phyloP scores from a whole-genome alignment of 202 grass and related monocot species.

The Hordeum pubiflorum region DNA sequence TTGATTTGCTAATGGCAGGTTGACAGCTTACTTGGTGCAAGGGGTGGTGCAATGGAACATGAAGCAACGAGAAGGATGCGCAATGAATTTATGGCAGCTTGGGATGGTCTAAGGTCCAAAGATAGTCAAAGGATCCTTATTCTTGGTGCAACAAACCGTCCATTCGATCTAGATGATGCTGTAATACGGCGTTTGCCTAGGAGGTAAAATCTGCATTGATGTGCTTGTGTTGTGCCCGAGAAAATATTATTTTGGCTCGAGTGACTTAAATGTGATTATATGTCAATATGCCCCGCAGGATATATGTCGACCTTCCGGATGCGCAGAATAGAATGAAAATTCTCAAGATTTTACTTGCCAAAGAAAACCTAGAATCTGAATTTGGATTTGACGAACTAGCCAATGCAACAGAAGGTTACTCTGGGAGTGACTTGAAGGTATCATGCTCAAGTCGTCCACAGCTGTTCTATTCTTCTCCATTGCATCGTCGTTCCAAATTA shows the following conservation, averaged over 20 bases:
- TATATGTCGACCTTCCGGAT: constrained; percentile 81
- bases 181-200: constrained; percentile 87
- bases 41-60: constrained; percentile 70
- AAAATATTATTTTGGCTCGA: not conserved
- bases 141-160: constrained; percentile 89
- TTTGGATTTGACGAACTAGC: constrained; percentile 72
- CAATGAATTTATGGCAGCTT: constrained; percentile 99
- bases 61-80: constrained; percentile 85
- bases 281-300: constrained; percentile 39
- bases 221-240: not conserved
- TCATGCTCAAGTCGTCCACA: not conserved
- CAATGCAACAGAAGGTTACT: constrained; percentile 80
- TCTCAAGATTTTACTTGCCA: constrained; percentile 70
- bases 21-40: constrained; percentile 82
- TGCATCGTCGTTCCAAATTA: not conserved
- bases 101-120: constrained; percentile 89
- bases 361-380: constrained; percentile 68
- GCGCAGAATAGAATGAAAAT: constrained; percentile 83
- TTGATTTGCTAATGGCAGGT: constrained; percentile 47
- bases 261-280: not conserved
- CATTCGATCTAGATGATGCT: constrained; percentile 90
- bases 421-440: constrained; percentile 97
- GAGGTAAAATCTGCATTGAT: constrained; percentile 38
- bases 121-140: constrained; percentile 82
- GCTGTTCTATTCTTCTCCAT: not conserved